Evolutionary conservation across 2,329 filamentous ascomycete species (phyloP).

Genomic region (Triangularia verruculosa): DNA sequence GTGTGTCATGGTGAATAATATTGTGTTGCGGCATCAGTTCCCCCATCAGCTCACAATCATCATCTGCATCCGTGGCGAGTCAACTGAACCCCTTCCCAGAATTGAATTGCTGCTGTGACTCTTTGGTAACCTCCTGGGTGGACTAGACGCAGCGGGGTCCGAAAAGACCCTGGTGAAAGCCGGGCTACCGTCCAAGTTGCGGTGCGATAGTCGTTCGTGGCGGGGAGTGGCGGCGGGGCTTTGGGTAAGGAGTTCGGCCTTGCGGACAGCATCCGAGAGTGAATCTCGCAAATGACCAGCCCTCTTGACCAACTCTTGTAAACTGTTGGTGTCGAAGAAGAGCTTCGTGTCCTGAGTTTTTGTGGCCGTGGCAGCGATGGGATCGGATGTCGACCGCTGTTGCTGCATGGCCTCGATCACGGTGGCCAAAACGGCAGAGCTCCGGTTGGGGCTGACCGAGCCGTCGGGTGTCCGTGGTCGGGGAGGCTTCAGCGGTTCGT

Average conservation of each 20-base stretch:
- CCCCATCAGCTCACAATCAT: slow-evolving; percentile 57
- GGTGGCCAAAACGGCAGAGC: slow-evolving; percentile 53
- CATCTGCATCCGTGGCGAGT: slow-evolving; percentile 59
- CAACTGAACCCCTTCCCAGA: slow-evolving; percentile 48
- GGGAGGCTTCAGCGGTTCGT: slow-evolving; percentile 36
- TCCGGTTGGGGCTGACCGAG: slow-evolving; percentile 31
- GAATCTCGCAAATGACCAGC: slow-evolving; percentile 58
- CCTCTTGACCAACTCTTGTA: slow-evolving; percentile 63
- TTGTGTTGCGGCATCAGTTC: neutral
- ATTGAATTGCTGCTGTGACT: slow-evolving; percentile 55
- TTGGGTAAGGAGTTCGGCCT: slow-evolving; percentile 55
- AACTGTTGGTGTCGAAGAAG: slow-evolving; percentile 66
- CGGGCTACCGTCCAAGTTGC: slow-evolving; percentile 55
- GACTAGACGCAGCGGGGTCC: slow-evolving; percentile 53
- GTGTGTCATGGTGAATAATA: neutral
- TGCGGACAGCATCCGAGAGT: slow-evolving; percentile 58
- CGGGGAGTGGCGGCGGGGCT: slow-evolving; percentile 53
- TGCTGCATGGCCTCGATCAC: slow-evolving; percentile 64
- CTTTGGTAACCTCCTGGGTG: slow-evolving; percentile 49
- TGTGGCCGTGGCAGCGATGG: slow-evolving; percentile 31
- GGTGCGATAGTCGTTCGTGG: slow-evolving; percentile 41
- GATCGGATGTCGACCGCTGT: slow-evolving; percentile 46
- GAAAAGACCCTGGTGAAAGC: slow-evolving; percentile 66
- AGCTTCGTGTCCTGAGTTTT: slow-evolving; percentile 50
- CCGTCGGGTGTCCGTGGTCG: slow-evolving; percentile 42